Evolutionary conservation across 345 rosid species (phyloP), one percentile per base, ranked within the genome.

Genomic region (Salix arbutifolia): DNA sequence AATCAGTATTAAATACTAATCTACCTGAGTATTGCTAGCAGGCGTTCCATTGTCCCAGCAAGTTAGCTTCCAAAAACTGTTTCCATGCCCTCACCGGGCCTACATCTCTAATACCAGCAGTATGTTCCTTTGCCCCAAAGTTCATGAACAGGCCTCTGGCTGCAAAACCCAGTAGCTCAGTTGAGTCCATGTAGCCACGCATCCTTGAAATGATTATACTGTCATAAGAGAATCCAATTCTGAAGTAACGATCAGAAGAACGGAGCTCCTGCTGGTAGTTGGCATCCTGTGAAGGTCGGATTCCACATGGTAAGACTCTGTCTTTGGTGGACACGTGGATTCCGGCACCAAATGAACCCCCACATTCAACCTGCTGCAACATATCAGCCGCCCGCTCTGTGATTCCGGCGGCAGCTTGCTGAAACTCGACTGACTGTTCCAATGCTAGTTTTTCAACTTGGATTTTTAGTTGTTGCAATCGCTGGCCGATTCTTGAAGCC

Each of bases 131-230:
- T 6, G 70, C 50, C 74, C 76, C 70, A 31, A 28, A n/a, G 35
- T 75, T 91, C 80, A 68, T 17, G 74, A 93, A 86, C 67, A 93
- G 71, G 38, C 88, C 92, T 80, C 83, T 90, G 7, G 99, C 97
- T 0, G 99, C 94, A 6, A 95, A 95, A 18, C 96, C 92, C 88
- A 93, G 81, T 4, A 91, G 82, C 78, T 93, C 94, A 0, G 87
- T 80, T 8, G 92, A 86, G 68, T 89, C 89, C 84, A 87, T 66
- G 17, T 70, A 86, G 70, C 87, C 86, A 60, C 85, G 86, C 66
- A 91, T 83, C 79, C 88, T 87, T 7, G 88, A 46, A 65, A 85
- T 74, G 46, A 84, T 64, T 37, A 83, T 81, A 48, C 85, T 85
- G 78, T 85, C 87, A 2, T 69, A 25, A 12, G 81, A 77, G 68